Percentiles rank a stretch among this genome's conserved stretches.
phyloP scores from a whole-genome alignment of 495 filamentous ascomycete genomes.

The Penicillium subrubescens region DNA sequence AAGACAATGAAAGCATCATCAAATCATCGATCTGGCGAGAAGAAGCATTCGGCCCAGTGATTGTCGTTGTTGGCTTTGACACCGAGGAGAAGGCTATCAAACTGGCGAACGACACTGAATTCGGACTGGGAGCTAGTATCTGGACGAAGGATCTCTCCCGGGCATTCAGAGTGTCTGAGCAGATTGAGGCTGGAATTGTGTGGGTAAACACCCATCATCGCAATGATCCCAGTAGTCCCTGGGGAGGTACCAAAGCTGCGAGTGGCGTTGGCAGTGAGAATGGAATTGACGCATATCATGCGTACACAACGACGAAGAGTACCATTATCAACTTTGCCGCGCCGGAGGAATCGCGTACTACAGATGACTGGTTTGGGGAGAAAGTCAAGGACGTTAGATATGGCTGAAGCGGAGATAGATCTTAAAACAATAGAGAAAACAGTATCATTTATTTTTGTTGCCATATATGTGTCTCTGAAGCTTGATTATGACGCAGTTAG shows the following conservation, averaged over 20 bases:
- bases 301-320: conserved; percentile 27
- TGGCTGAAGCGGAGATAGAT: conserved; percentile 10
- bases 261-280: conserved; percentile 34
- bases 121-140: conserved; percentile 46
- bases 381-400: conserved; percentile 18
- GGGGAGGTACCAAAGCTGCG: conserved; percentile 26
- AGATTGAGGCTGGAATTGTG: conserved; percentile 54
- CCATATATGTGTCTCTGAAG: neutral
- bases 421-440: neutral
- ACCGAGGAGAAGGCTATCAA: conserved; percentile 43
- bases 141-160: conserved; percentile 56
- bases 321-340: conserved; percentile 30
- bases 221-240: conserved; percentile 31
- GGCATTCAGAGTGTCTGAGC: conserved; percentile 49
- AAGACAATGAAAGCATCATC: conserved; percentile 6
- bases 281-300: conserved; percentile 28
- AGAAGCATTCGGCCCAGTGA: conserved; percentile 54
- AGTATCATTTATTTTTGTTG: neutral
- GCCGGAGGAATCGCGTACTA: conserved; percentile 17
- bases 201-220: conserved; percentile 50
- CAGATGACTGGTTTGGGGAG: conserved; percentile 30
- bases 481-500: neutral
- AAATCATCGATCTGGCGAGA: conserved; percentile 38
- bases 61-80: conserved; percentile 43
- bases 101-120: conserved; percentile 45